Percentiles rank a stretch among this genome's conserved stretches.
Conservation (phyloP, 192 early-diverging fungal species). For the Gigaspora rosea region DNA sequence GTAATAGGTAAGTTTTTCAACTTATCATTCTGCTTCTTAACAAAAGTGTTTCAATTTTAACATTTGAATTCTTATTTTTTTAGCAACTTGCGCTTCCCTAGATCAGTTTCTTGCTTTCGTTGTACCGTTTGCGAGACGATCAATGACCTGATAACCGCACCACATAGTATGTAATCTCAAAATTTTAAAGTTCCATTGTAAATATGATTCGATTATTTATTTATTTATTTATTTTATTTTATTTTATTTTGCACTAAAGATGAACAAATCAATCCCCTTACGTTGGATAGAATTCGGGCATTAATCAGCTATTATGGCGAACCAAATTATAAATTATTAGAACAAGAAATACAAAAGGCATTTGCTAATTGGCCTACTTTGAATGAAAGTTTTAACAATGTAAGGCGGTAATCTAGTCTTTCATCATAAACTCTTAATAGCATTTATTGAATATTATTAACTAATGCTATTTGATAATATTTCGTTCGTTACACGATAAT, state of each 20-base stretch:
- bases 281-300: conserved; percentile 44
- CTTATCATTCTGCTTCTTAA: background rate
- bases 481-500: background rate
- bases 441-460: background rate
- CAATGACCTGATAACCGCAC: conserved; percentile 60
- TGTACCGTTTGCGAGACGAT: conserved; percentile 92
- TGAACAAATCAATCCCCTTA: conserved; percentile 36
- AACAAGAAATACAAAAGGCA: conserved; percentile 49
- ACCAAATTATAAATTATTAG: conserved; percentile 34
- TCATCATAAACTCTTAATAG: background rate
- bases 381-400: conserved; percentile 63
- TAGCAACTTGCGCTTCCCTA: conserved; percentile 75
- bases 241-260: background rate
- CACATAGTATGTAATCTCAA: conserved; percentile 36
- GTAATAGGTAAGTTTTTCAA: conserved; percentile 48
- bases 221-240: background rate
- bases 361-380: conserved; percentile 64
- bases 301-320: conserved; percentile 40
- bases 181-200: no score
- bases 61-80: background rate
- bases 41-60: background rate
- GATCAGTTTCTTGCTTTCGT: conserved; percentile 72
- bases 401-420: background rate
- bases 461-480: background rate
- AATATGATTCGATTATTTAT: background rate